Evolutionary conservation across 2,329 filamentous ascomycete genomes (phyloP), one percentile per base, ranked within the genome.

Genomic region (Aureobasidium uvarum): DNA sequence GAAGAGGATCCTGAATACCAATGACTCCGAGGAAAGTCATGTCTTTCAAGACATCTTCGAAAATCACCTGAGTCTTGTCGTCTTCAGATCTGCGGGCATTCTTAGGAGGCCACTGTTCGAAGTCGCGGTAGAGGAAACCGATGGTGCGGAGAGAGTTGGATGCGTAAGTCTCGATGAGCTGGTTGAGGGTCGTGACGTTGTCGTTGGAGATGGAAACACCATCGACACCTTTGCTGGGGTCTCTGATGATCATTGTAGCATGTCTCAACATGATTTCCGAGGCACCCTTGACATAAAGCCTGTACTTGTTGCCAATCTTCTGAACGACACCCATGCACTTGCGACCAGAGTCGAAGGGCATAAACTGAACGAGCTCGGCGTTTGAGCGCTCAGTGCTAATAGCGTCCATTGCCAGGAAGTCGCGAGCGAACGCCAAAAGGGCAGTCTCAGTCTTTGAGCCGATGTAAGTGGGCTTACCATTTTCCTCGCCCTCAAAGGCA

Each of bases 131-230:
- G 62, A 92, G 82, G 68, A 96, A 84, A 50, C 88, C 91, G 70
- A 96, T 96, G 1, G 92, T 96, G 68, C 92, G 86, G 38, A 96
- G 82, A 8, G 92, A 96, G 20, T 89, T 84, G 31, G 85, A 86
- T 11, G 92, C 92, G 74, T 96, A 96, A 54, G 83, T 84, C 68
- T 88, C 86, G 70, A 96, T 96, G 55, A 92, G 81, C 25, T 82
- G 79, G 69, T 85, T 84, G 68, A 96, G 74, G 3, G 79, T 81
- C 43, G 85, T 79, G 36, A 83, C 81, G 69, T 88, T 85, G 16
- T 85, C 80, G 1, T 79, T 76, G 1, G 84, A 84, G 67, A 92
- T 79, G 1, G 80, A 74, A 16, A 75, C 78, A 28, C 81, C 79
- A 2, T 79, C 75, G 0, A 86, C 79, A 33, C 86, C 84, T 56